A percentile compares a stretch with the other conserved stretches of the same genome.
Conservation (phyloP, 208 protist genomes). For the Trichomonas tenax region DNA sequence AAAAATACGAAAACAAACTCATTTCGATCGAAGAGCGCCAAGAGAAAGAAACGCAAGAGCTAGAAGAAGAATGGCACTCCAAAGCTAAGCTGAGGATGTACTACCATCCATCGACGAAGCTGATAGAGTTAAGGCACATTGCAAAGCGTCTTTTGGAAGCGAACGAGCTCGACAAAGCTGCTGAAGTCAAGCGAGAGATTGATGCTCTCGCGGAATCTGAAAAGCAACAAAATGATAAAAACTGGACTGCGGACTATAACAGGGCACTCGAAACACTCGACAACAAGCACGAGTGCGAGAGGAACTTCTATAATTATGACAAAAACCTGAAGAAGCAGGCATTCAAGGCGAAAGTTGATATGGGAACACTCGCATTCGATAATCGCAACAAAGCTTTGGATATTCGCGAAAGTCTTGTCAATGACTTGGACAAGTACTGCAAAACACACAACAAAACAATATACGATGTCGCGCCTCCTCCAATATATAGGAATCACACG, state of each 20-base stretch:
- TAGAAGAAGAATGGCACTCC: background rate
- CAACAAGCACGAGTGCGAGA: background rate
- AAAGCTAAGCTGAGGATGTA: background rate
- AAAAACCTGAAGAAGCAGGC: background rate
- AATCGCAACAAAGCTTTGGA: background rate
- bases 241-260: background rate
- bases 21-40: background rate
- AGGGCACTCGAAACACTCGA: background rate
- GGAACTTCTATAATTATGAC: background rate
- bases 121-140: background rate
- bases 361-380: background rate
- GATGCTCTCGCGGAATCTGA: background rate
- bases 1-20: background rate
- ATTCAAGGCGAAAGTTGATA: background rate
- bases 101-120: background rate
- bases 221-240: background rate
- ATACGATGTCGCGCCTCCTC: background rate
- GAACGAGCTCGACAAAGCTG: background rate
- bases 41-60: background rate
- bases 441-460: background rate
- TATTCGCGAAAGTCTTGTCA: background rate
- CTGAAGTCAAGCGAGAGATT: background rate
- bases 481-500: no score
- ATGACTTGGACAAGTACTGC: background rate
- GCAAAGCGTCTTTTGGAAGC: background rate